Conservation (phyloP, 2,329 filamentous ascomycete genomes). For the Phoma herbarum region DNA sequence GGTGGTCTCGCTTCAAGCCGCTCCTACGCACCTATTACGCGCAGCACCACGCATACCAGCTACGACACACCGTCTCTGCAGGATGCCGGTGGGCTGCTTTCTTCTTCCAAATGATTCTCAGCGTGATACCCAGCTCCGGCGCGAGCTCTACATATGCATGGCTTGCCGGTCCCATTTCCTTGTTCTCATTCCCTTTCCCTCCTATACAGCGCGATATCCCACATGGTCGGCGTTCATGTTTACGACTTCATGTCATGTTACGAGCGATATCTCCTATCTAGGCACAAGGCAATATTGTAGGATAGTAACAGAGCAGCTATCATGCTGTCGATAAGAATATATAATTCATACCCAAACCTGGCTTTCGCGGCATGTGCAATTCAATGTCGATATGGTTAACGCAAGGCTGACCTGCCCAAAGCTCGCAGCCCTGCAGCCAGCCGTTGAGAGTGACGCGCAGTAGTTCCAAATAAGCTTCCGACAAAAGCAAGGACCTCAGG, state of each 20-base stretch:
- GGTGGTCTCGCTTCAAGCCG: constrained; percentile 39
- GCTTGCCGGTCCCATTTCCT: constrained; percentile 26
- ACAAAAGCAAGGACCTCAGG: constrained; percentile 10
- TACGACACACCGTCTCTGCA: constrained; percentile 40
- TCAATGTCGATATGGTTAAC: background rate
- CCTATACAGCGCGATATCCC: constrained; percentile 31
- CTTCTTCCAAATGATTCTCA: constrained; percentile 29
- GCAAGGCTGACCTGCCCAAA: constrained; percentile 1
- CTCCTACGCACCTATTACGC: constrained; percentile 24
- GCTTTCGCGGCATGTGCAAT: background rate
- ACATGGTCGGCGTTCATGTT: constrained; percentile 29
- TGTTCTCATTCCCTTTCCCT: constrained; percentile 8
- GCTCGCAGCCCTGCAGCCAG: constrained; percentile 8
- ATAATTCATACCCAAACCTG: background rate
- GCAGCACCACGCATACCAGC: constrained; percentile 36
- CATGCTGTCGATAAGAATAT: background rate
- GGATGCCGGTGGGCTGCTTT: constrained; percentile 47
- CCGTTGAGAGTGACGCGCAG: constrained; percentile 8
- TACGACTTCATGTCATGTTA: constrained; percentile 26
- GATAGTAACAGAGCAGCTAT: constrained; percentile 2
- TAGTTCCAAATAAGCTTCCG: constrained; percentile 22
- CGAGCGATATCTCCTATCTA: constrained; percentile 5
- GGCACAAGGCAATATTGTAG: constrained; percentile 9
- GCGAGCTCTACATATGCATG: constrained; percentile 34
- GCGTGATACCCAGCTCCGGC: constrained; percentile 47